Base-by-base conservation (phyloP, 371 early-diverging fungal genomes). In the Mucor irregularis region DNA sequence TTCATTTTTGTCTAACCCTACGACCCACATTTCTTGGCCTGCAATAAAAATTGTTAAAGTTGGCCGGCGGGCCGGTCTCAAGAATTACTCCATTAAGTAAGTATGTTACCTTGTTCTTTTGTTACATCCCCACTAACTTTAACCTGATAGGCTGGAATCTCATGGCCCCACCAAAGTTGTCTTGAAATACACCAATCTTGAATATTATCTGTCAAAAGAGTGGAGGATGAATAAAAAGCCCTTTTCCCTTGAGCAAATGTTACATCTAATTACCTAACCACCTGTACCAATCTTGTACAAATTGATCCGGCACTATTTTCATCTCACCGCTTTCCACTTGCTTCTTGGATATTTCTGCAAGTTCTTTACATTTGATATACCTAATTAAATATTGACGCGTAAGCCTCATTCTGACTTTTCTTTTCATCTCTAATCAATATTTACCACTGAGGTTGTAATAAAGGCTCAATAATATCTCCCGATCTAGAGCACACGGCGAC, bases 141-240 rank as follows among this genome's bases (percentile, higher is more conserved):
- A 40, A 96, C 72, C 26, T 81, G 83, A 76, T 97, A 99, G 2
- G 98, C 97, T n/a, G 99, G 99, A 54, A 99, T 91, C 44, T 92
- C 86, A 66, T 99, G 99, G 14, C 99, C 99, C 99, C 99, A 99
- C 98, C 99, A 99, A 43, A 99, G 73, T 73, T 99, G 99, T 42
- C 99, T 84, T 9, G 97, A 97, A 30, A 97, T 89, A 58, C 98
- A 99, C 99, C 99, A 99, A 72, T 99, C 99, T 65, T 95, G 90
- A 43, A 92, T 91, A 60, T 92, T 93, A 50, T 90, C 90, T 72
- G 53, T 55, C 16, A 54, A 49, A 30, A 31, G 6, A 17, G 30
- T 30, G 9, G 11, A 22, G n/a, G 9, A 13, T 42, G 24, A 42
- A 42, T 11, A 24, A 42, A 22, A 8, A 25, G 17, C 10, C 22